These are phyloP conservation scores for Colletotrichum aenigma DNA, from an alignment of 2,329 filamentous ascomycete species.

Conservation along the genomic window DNA sequence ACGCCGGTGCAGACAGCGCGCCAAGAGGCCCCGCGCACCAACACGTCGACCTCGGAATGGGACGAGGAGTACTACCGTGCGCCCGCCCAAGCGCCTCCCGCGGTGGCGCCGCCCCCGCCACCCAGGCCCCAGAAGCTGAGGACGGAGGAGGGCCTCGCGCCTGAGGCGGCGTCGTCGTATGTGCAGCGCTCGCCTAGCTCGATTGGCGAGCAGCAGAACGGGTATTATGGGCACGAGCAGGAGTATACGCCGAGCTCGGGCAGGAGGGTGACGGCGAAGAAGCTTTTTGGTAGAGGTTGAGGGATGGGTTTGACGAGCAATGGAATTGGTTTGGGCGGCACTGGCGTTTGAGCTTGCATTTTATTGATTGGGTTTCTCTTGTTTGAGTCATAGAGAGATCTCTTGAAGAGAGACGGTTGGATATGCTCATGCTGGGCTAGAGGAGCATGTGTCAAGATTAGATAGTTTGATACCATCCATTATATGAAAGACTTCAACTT, in stretches of 20 bases:
- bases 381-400: not conserved
- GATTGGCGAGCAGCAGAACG: constrained; percentile 3
- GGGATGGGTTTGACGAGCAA: rapidly evolving
- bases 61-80: constrained; percentile 25
- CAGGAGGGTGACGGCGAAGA: constrained; percentile 19
- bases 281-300: constrained; percentile 19
- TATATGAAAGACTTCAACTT: no score
- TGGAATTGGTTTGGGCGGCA: not conserved
- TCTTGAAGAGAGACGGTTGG: rapidly evolving
- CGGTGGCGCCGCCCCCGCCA: constrained; percentile 31
- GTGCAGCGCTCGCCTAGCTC: not conserved
- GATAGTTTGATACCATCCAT: not conserved
- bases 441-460: not conserved
- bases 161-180: not conserved
- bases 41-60: constrained; percentile 8
- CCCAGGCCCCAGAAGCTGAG: constrained; percentile 37
- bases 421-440: not conserved
- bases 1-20: constrained; percentile 1
- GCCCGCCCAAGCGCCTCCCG: constrained; percentile 12
- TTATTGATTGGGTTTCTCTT: no score
- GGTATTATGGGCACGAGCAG: constrained; percentile 9
- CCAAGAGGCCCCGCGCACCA: constrained; percentile 8
- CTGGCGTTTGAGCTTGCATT: no score
- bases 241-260: constrained; percentile 5
- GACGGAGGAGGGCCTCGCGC: constrained; percentile 18